These are phyloP conservation scores for Triticum aestivum DNA, from an alignment of 176 grass and related monocot species.

Conservation along the genomic window DNA sequence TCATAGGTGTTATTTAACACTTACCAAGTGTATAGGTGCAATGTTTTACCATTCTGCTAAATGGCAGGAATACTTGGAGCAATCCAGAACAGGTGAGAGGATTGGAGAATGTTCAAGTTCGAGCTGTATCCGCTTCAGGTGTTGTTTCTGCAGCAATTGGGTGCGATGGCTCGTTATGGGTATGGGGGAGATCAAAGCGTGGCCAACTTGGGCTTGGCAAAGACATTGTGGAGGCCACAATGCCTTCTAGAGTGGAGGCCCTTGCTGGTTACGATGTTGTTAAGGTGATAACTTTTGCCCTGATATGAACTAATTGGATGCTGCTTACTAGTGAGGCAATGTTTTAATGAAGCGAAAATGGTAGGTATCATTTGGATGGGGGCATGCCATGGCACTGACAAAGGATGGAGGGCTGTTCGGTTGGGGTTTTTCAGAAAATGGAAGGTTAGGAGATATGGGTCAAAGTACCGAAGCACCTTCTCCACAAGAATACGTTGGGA, in stretches of 20 bases:
- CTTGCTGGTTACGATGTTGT: conserved; percentile 57
- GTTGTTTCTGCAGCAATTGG: conserved; percentile 77
- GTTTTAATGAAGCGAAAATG: conserved; percentile 10
- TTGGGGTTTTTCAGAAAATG: conserved; percentile 86
- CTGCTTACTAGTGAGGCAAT: background rate
- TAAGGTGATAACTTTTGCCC: conserved; percentile 55
- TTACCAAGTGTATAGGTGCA: background rate
- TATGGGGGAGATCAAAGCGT: conserved; percentile 88
- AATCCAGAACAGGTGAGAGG: conserved; percentile 70
- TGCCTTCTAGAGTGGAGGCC: conserved; percentile 59
- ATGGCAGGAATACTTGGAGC: conserved; percentile 67
- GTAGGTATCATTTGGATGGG: conserved; percentile 93
- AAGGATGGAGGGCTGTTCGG: conserved; percentile 77
- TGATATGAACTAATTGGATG: conserved; percentile 23
- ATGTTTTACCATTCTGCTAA: conserved; percentile 16
- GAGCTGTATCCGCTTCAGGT: conserved; percentile 72
- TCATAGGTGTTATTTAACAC: background rate
- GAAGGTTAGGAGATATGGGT: conserved; percentile 82
- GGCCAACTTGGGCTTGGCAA: conserved; percentile 89
- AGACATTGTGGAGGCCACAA: conserved; percentile 45
- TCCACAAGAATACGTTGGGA: conserved; percentile 34
- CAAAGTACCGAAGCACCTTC: conserved; percentile 31
- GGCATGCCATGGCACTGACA: conserved; percentile 77
- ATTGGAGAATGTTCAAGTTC: conserved; percentile 70
- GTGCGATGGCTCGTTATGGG: conserved; percentile 74